A percentile compares a stretch with the other conserved stretches of the same genome.
Evolutionary conservation across 495 filamentous ascomycete species (phyloP).

Genomic region (Aspergillus bertholletiae): DNA sequence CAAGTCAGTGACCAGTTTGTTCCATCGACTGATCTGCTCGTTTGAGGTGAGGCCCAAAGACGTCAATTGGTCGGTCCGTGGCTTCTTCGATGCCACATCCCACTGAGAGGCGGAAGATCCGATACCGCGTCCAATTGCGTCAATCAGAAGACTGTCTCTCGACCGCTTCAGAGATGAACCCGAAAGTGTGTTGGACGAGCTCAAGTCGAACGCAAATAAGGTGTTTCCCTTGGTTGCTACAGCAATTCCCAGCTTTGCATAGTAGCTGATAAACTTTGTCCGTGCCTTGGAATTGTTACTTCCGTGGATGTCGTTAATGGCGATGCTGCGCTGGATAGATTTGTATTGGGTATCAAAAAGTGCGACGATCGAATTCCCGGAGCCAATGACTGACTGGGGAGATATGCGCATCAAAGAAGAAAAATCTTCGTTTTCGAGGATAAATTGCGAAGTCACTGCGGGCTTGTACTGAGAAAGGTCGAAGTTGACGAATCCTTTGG

Average conservation of each 20-base stretch:
- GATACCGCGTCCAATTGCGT: conserved; percentile 62
- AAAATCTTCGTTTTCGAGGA: conserved; percentile 36
- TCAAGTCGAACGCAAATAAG: conserved; percentile 61
- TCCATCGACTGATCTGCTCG: conserved; percentile 38
- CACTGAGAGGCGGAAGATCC: conserved; percentile 34
- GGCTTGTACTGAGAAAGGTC: conserved; percentile 46
- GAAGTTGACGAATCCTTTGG: conserved; percentile 40
- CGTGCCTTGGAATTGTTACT: conserved; percentile 16
- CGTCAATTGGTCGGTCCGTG: conserved; percentile 26
- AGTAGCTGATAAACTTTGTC: conserved; percentile 53
- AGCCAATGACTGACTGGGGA: conserved; percentile 42
- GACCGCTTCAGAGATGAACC: conserved; percentile 56
- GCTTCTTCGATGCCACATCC: conserved; percentile 32
- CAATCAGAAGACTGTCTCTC: conserved; percentile 63
- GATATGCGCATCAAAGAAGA: conserved; percentile 46
- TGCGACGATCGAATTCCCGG: conserved; percentile 42
- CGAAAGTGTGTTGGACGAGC: conserved; percentile 44
- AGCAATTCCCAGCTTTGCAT: conserved; percentile 59
- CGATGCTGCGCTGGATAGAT: conserved; percentile 55
- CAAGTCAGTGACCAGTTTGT: conserved; percentile 25
- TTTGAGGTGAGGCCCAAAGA: conserved; percentile 30
- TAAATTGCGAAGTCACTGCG: conserved; percentile 37
- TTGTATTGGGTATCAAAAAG: conserved; percentile 66
- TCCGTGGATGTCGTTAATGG: conserved; percentile 41
- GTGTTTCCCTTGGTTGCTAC: conserved; percentile 54